A percentile compares a stretch with the other conserved stretches of the same genome.
Evolutionary conservation across 192 early-diverging fungal genomes (phyloP).

Genomic region (Mortierella hygrophila): DNA sequence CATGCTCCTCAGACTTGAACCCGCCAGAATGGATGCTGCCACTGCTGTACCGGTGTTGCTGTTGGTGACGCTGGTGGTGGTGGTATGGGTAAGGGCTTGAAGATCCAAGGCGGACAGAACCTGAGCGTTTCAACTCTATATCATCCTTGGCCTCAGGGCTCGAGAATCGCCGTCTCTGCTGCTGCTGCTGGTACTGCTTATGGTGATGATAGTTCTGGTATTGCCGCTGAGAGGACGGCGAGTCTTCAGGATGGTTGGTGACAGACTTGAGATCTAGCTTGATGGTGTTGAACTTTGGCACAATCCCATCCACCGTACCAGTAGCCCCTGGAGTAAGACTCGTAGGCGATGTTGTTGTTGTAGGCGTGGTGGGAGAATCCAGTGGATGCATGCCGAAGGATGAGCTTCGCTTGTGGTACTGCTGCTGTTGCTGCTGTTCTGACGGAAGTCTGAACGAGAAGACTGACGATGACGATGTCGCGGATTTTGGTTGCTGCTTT

Average conservation of each 20-base stretch:
- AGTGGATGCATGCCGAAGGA: slow-evolving; percentile 27
- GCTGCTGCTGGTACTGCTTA: not conserved
- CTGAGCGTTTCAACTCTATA: not conserved
- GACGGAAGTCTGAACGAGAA: not conserved
- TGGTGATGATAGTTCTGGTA: not conserved
- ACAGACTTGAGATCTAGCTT: slow-evolving; percentile 30
- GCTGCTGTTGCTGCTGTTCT: not conserved
- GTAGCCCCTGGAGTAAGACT: not conserved
- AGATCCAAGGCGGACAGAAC: not conserved
- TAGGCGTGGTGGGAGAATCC: slow-evolving; percentile 19
- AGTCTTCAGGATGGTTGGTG: not conserved
- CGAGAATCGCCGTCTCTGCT: not conserved
- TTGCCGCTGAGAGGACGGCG: not conserved
- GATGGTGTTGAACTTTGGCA: slow-evolving; percentile 42
- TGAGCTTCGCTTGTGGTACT: not conserved
- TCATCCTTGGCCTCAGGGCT: not conserved
- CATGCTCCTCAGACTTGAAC: not conserved
- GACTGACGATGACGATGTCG: not conserved
- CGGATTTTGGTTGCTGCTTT: slow-evolving; percentile 4
- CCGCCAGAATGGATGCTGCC: not conserved
- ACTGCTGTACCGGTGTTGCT: not conserved
- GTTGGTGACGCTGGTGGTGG: not conserved
- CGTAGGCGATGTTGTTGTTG: not conserved
- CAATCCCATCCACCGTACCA: slow-evolving; percentile 11
- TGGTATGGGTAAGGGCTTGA: not conserved